Evolutionary conservation across 495 filamentous ascomycete species (phyloP), one percentile per base, ranked within the genome.

Genomic region (Penicillium egyptiacum): DNA sequence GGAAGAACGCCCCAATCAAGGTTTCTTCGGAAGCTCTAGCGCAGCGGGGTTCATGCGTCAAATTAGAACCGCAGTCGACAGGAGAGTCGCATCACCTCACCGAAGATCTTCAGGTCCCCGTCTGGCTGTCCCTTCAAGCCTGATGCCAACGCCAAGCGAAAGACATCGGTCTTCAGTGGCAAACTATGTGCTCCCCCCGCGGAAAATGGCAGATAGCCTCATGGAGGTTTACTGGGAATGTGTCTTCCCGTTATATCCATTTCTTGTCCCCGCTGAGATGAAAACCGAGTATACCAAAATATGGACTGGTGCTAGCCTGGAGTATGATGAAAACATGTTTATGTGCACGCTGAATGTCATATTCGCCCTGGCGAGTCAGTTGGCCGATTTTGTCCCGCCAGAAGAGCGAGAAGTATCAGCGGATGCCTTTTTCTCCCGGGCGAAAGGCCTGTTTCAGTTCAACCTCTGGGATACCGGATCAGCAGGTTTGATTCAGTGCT

Each of bases 311-410:
- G 68, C 70, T 22, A 50, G 56, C 11, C 51, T 67, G 4, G 45
- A 66, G 10, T 59, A 64, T 14, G 71, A 77, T 31, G 70, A 78
- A 39, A 70, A 68, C 23, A 70, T 74, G 70, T 63, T 75, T 7
- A 70, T 75, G 68, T 75, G 73, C 55, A 75, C 71, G 1, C 65
- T 75, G 37, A 78, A 78, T 54, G 65, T 75, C 19, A 70, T 75
- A 23, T 74, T 78, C 43, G 75, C 75, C 0, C 47, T 78, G 12
- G 60, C 70, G 2, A 70, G 69, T 50, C 72, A 75, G 57, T 58
- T 72, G 8, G 67, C 72, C 7, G 71, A 75, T 30, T 71, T 74
- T 39, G 69, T 72, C 22, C 50, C 51, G n/a, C 68, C 72, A 0
- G 67, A 65, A 28, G 67, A 74, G 30, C 61, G 69, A 25, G 72